These are phyloP conservation scores for Pisolithus orientalis DNA, from an alignment of 768 basidiomycete genomes.

Conservation along the genomic window DNA sequence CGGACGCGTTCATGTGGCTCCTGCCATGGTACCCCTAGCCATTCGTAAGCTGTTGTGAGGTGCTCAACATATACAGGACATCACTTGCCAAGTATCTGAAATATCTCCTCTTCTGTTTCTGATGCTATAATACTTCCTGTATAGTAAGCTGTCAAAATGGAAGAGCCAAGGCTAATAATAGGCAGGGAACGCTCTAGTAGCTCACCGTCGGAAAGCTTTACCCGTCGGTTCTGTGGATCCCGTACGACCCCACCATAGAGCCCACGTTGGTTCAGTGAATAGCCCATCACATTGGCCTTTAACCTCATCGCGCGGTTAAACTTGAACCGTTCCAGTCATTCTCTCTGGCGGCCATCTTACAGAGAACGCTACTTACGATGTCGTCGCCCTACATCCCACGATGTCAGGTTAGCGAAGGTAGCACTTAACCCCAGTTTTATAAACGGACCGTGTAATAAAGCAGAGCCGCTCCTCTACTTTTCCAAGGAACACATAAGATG, in stretches of 20 bases:
- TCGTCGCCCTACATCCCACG: constrained; percentile 66
- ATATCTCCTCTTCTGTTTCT: constrained; percentile 84
- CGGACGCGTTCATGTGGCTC: constrained; percentile 72
- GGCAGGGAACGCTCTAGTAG: not conserved
- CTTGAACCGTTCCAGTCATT: constrained; percentile 31
- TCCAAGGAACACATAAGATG: constrained; percentile 77
- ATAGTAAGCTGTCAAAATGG: not conserved
- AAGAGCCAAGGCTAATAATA: not conserved
- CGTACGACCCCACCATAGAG: constrained; percentile 69
- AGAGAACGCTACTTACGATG: constrained; percentile 49
- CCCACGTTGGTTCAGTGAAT: constrained; percentile 84
- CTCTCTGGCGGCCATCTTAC: not conserved
- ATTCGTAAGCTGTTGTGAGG: not conserved
- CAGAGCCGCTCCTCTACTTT: constrained; percentile 72
- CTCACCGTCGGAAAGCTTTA: constrained; percentile 58
- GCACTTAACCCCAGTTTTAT: not conserved
- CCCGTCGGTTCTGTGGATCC: constrained; percentile 53
- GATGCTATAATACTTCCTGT: constrained; percentile 69
- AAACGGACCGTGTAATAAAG: constrained; percentile 78
- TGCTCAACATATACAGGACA: not conserved
- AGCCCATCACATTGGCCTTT: constrained; percentile 77
- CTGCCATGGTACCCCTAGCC: constrained; percentile 67
- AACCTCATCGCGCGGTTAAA: constrained; percentile 87
- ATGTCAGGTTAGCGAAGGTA: not conserved
- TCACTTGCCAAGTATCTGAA: constrained; percentile 32